These are phyloP conservation scores for Eucalyptus rudis DNA, from an alignment of 345 rosid species.

Conservation along the genomic window DNA sequence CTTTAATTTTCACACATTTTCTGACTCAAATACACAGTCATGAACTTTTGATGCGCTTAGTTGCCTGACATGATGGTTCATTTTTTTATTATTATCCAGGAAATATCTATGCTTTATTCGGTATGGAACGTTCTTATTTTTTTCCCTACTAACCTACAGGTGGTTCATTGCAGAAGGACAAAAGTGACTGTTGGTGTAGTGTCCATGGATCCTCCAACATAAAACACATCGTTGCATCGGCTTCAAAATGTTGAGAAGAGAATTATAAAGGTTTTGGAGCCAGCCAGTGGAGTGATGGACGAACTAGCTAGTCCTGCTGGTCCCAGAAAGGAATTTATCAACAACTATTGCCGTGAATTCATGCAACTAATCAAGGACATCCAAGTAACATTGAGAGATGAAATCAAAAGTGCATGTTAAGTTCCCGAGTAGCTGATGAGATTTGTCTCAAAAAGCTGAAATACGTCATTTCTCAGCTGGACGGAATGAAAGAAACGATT, in stretches of 20 bases:
- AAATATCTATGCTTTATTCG: not conserved
- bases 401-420: slow-evolving; percentile 88
- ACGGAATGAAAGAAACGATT: slow-evolving; percentile 28
- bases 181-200: not conserved
- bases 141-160: not conserved
- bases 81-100: not conserved
- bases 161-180: not conserved
- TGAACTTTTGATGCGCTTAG: not conserved
- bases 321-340: slow-evolving; percentile 66
- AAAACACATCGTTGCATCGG: slow-evolving; percentile 65
- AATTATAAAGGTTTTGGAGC: slow-evolving; percentile 67
- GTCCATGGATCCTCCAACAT: slow-evolving; percentile 55
- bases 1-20: not conserved
- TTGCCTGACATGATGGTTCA: not conserved
- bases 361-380: slow-evolving; percentile 93
- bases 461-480: slow-evolving; percentile 44
- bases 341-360: slow-evolving; percentile 71
- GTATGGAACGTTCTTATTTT: not conserved
- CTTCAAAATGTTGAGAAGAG: slow-evolving; percentile 84
- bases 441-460: slow-evolving; percentile 68
- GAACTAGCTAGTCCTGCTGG: slow-evolving; percentile 62
- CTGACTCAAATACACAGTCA: not conserved
- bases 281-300: slow-evolving; percentile 81
- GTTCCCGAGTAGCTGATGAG: slow-evolving; percentile 56
- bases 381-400: slow-evolving; percentile 74